phyloP scores from a whole-genome alignment of 2,329 filamentous ascomycete species.

The Cytospora piceicola region DNA sequence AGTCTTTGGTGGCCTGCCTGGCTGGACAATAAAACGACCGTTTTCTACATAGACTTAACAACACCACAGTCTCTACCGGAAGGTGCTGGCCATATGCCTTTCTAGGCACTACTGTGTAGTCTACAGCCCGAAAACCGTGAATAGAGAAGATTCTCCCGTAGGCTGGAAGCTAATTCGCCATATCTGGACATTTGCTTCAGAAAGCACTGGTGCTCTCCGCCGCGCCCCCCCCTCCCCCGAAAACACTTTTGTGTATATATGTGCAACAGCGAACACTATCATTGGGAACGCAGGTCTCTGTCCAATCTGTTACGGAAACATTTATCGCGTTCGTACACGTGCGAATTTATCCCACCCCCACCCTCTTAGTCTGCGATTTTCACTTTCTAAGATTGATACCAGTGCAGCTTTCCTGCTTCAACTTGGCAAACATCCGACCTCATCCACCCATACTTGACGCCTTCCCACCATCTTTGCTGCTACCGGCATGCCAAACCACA shows the following conservation, averaged over 20 bases:
- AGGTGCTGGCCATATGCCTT: not conserved
- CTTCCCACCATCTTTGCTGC: not conserved
- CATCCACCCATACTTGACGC: not conserved
- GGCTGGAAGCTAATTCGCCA: not conserved
- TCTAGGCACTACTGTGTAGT: not conserved
- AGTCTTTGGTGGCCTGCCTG: not conserved
- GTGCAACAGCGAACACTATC: not conserved
- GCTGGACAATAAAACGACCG: not conserved
- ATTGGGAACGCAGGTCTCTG: not conserved
- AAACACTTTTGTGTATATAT: not conserved
- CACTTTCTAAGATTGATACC: not conserved
- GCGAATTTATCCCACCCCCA: not conserved
- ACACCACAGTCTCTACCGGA: not conserved
- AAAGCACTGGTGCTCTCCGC: not conserved
- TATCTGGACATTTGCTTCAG: not conserved
- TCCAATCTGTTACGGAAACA: not conserved
- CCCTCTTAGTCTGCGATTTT: not conserved
- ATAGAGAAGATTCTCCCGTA: not conserved
- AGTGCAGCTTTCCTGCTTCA: not conserved
- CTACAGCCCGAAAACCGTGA: not conserved
- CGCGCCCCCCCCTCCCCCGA: not conserved
- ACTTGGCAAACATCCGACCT: not conserved
- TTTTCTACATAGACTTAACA: not conserved
- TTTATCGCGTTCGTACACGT: not conserved
- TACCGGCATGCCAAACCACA: too few species aligned